A percentile compares a stretch with the other conserved stretches of the same genome.
Evolutionary conservation across 2,329 filamentous ascomycete genomes (phyloP).

Genomic region (Davidsoniella neocaledoniae): DNA sequence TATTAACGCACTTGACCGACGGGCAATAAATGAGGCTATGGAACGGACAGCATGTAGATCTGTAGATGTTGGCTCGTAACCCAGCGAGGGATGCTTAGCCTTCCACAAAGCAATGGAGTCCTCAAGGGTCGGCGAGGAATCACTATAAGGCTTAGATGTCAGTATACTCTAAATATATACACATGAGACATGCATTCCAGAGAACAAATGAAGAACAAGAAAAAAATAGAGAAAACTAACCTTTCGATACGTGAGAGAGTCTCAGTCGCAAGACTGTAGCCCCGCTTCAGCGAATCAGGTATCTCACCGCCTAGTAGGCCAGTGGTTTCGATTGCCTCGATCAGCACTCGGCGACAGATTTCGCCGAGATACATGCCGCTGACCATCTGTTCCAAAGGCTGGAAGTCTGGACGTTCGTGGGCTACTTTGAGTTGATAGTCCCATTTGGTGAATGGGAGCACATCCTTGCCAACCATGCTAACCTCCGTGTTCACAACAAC

Average conservation of each 20-base stretch:
- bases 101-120: conserved; percentile 2
- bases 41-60: conserved; percentile 37
- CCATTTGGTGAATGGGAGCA: conserved; percentile 45
- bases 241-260: conserved; percentile 39
- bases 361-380: conserved; percentile 52
- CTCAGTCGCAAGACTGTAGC: conserved; percentile 44
- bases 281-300: conserved; percentile 32
- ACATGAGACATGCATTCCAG: no score
- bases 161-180: neutral
- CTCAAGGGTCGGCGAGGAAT: neutral
- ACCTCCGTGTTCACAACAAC: conserved; percentile 52
- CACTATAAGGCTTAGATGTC: conserved; percentile 1
- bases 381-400: conserved; percentile 45
- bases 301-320: conserved; percentile 39
- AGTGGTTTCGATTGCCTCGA: conserved; percentile 40
- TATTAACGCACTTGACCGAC: conserved; percentile 41
- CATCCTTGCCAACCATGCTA: conserved; percentile 45
- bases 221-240: conserved; percentile 23
- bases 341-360: conserved; percentile 38
- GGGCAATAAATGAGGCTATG: conserved; percentile 37
- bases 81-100: conserved; percentile 19
- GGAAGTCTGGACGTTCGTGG: conserved; percentile 41
- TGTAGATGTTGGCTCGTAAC: conserved; percentile 21
- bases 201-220: neutral
- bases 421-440: conserved; percentile 34